Evolutionary conservation across 2,329 filamentous ascomycete genomes (phyloP), one percentile per base, ranked within the genome.

Genomic region (Ophiostoma pallidulum): DNA sequence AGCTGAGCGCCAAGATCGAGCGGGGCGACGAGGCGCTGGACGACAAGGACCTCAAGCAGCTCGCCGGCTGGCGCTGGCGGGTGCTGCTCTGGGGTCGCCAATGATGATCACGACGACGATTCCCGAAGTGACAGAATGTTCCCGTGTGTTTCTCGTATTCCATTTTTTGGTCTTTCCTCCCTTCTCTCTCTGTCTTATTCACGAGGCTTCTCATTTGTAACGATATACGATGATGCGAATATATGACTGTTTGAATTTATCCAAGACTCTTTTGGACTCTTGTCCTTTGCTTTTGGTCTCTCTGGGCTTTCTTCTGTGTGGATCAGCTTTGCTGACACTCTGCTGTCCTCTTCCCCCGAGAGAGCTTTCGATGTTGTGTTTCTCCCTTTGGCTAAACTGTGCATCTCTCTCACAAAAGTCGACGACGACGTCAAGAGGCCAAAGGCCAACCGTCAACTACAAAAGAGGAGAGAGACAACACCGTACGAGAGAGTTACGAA

Each of bases 31-130:
- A 67, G 7, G 64, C 67, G 26, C 51, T 78, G 4, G 62, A 62
- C 2, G 72, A 75, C 19, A 63, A 62, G 31, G 76, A 80, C 48
- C 47, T 78, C 51, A 68, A 68, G 55, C 37, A 70, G 13, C 59
- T 79, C 16, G 64, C 68, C 29, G 74, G 75, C 1, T 79, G 76
- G 76, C 64, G 75, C 48, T 79, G 76, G 75, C 63, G 74, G 42
- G 65, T 79, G 18, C 51, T 79, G 51, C 54, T 71, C 24, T 78
- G 69, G 69, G 66, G 58, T 3, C 31, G 33, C 8, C 36, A 49
- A 19, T 53, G 48, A 48, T 39, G 13, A 24, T 32, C 22, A 39
- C 14, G 33, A 38, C 18, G 8, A n/a, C n/a, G n/a, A n/a, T n/a
- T n/a, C n/a, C n/a, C n/a, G n/a, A n/a, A n/a, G n/a, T n/a, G n/a